Percentiles rank a stretch among this genome's conserved stretches.
These are phyloP conservation scores for Phycomyces nitens DNA, from an alignment of 192 early-diverging fungal genomes.

Conservation along the genomic window DNA sequence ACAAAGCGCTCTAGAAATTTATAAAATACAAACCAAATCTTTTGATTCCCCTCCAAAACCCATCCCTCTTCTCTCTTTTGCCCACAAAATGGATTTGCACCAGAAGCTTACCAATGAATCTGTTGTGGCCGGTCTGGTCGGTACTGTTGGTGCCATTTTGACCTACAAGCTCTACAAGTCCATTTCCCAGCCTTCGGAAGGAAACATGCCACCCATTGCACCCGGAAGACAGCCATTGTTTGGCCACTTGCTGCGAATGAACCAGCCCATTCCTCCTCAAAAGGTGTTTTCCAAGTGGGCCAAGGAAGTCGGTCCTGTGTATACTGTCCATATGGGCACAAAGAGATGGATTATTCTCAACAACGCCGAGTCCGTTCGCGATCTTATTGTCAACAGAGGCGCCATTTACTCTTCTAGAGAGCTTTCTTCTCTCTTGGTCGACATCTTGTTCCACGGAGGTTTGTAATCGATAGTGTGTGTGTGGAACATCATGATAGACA, in stretches of 20 bases:
- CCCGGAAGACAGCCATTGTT: conserved; percentile 28
- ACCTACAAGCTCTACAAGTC: no score
- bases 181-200: no score
- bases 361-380: conserved; percentile 14
- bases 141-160: no score
- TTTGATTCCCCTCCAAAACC: no score
- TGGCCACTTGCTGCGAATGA: conserved; percentile 25
- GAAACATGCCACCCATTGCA: conserved; percentile 19
- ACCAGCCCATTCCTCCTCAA: conserved; percentile 10
- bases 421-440: conserved; percentile 12
- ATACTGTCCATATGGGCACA: conserved; percentile 27
- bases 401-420: conserved; percentile 37
- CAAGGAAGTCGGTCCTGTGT: conserved; percentile 27
- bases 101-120: no score
- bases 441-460: conserved; percentile 35
- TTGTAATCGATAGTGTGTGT: no score
- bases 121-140: no score
- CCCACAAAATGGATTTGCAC: no score
- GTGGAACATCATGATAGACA: no score
- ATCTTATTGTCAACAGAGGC: conserved; percentile 31
- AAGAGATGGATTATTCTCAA: conserved; percentile 35
- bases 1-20: no score
- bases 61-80: no score
- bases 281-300: conserved; percentile 30
- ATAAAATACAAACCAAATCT: no score